A percentile compares a stretch with the other conserved stretches of the same genome.
phyloP scores from a whole-genome alignment of 73 alveolate genomes.

The Tetrahymena thermophila region DNA sequence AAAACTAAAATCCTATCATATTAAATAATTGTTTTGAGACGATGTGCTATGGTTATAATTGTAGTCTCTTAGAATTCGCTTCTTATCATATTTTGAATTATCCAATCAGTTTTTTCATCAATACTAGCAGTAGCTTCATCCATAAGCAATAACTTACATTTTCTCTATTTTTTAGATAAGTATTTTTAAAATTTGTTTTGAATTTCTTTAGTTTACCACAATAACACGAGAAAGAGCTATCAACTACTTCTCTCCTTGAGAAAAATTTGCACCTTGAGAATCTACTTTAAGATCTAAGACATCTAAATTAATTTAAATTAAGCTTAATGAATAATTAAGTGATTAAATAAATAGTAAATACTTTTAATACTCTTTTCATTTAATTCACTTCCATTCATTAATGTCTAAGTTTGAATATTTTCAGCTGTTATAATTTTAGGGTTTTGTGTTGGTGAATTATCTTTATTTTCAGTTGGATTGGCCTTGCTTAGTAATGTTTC shows the following conservation, averaged over 20 bases:
- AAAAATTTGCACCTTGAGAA: slow-evolving; percentile 56
- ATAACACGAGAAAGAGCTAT: slow-evolving; percentile 69
- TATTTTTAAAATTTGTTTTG: neutral
- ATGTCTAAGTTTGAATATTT: slow-evolving; percentile 53
- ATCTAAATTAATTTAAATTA: neutral
- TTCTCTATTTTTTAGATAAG: slow-evolving; percentile 20
- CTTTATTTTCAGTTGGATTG: slow-evolving; percentile 29
- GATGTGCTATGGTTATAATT: slow-evolving; percentile 86
- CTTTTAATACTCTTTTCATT: slow-evolving; percentile 43
- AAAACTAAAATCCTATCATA: slow-evolving; percentile 81
- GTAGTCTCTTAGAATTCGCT: slow-evolving; percentile 75
- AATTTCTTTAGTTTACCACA: neutral
- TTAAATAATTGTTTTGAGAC: slow-evolving; percentile 81
- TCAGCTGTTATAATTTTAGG: slow-evolving; percentile 27
- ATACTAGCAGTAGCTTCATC: slow-evolving; percentile 97
- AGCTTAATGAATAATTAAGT: slow-evolving; percentile 24
- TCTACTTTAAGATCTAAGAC: slow-evolving; percentile 54
- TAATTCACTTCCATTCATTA: slow-evolving; percentile 52
- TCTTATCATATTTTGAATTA: slow-evolving; percentile 68
- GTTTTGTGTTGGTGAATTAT: slow-evolving; percentile 27
- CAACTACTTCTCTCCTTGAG: slow-evolving; percentile 67
- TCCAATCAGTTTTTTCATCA: slow-evolving; percentile 85
- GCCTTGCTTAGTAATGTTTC: neutral
- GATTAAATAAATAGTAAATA: neutral
- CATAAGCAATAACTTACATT: slow-evolving; percentile 74